These are phyloP conservation scores for Microdochium trichocladiopsis DNA, from an alignment of 2,329 filamentous ascomycete genomes.

Conservation along the genomic window DNA sequence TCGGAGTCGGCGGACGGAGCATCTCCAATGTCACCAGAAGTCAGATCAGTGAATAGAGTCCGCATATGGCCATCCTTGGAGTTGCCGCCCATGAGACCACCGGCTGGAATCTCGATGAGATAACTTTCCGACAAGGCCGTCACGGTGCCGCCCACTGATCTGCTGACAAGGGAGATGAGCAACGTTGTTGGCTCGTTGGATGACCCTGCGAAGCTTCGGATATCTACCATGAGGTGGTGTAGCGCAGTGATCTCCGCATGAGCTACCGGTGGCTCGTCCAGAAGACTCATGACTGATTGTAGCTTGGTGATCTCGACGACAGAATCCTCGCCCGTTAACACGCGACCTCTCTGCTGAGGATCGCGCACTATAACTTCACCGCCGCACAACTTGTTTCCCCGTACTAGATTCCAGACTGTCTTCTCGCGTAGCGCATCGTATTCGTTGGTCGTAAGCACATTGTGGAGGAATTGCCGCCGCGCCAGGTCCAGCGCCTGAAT, in stretches of 20 bases:
- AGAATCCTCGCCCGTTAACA: conserved; percentile 88
- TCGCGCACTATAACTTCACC: conserved; percentile 94
- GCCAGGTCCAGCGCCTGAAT: conserved; percentile 79
- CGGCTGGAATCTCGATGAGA: conserved; percentile 67
- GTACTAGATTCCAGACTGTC: conserved; percentile 92
- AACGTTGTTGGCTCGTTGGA: conserved; percentile 70
- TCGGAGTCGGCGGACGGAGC: conserved; percentile 57
- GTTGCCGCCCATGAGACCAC: conserved; percentile 62
- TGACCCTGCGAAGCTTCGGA: conserved; percentile 74
- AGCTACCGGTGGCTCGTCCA: conserved; percentile 72
- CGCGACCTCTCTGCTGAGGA: conserved; percentile 71
- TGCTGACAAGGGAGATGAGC: conserved; percentile 70
- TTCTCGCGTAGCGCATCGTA: conserved; percentile 74
- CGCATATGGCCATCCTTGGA: conserved; percentile 63
- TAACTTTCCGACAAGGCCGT: conserved; percentile 77
- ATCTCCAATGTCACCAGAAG: conserved; percentile 64
- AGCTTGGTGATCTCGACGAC: conserved; percentile 85
- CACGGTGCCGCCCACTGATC: conserved; percentile 54
- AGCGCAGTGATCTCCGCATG: conserved; percentile 62
- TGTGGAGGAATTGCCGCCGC: conserved; percentile 85
- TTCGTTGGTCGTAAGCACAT: conserved; percentile 84
- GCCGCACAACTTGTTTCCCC: conserved; percentile 87
- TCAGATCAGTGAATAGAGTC: conserved; percentile 83
- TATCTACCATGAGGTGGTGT: conserved; percentile 76
- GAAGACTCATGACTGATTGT: conserved; percentile 91